phyloP scores from a whole-genome alignment of 345 rosid species.

The Melastoma malabathricum region DNA sequence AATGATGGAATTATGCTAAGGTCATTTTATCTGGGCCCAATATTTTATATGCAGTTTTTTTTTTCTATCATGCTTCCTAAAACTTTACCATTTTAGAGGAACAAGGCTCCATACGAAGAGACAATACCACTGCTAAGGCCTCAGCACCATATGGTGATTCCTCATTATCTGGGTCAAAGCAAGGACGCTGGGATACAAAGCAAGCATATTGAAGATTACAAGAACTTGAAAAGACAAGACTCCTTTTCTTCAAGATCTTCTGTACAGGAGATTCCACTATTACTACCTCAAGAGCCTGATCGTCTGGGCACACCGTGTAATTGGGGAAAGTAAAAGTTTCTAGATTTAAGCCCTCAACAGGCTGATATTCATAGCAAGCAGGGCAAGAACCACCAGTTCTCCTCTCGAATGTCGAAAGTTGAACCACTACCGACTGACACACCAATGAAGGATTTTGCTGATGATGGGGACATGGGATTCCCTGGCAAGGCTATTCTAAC shows the following conservation, averaged over 20 bases:
- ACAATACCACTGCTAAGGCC: slow-evolving; percentile 95
- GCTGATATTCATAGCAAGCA: slow-evolving; percentile 11
- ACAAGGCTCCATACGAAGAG: slow-evolving; percentile 91
- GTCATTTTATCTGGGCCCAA: slow-evolving; percentile 15
- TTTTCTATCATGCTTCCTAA: slow-evolving; percentile 7
- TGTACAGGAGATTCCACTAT: slow-evolving; percentile 82
- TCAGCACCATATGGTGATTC: slow-evolving; percentile 98
- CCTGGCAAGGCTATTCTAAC: slow-evolving; percentile 18
- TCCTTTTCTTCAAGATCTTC: slow-evolving; percentile 73
- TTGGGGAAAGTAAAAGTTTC: slow-evolving; percentile 30
- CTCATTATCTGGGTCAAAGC: slow-evolving; percentile 76
- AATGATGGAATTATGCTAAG: slow-evolving; percentile 99
- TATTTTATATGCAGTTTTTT: background rate
- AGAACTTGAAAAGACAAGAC: slow-evolving; percentile 45
- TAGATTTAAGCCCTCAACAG: slow-evolving; percentile 7
- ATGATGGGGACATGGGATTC: slow-evolving; percentile 34
- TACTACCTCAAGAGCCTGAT: slow-evolving; percentile 74
- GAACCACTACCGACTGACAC: slow-evolving; percentile 39
- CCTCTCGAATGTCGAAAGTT: slow-evolving; percentile 43
- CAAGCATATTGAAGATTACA: slow-evolving; percentile 29
- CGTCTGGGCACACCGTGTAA: slow-evolving; percentile 31
- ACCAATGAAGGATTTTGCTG: slow-evolving; percentile 86
- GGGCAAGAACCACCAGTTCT: slow-evolving; percentile 39
- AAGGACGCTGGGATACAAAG: slow-evolving; percentile 31
- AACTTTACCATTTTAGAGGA: slow-evolving; percentile 43